These are phyloP conservation scores for Angophora floribunda DNA, from an alignment of 345 rosid species.

Conservation along the genomic window DNA sequence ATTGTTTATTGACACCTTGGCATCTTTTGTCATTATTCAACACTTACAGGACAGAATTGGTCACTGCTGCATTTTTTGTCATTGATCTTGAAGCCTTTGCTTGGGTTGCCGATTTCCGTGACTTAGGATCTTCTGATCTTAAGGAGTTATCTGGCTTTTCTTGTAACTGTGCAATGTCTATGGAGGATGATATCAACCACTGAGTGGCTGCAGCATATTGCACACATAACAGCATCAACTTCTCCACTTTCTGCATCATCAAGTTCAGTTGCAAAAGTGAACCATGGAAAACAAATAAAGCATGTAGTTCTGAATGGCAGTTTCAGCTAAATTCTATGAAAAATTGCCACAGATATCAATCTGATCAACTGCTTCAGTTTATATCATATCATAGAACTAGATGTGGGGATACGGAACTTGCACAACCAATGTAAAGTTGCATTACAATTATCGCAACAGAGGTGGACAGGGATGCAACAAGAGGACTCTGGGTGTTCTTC, in stretches of 20 bases:
- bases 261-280: background rate
- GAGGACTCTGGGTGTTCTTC: background rate
- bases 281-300: background rate
- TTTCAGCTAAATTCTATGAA: background rate
- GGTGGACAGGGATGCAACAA: background rate
- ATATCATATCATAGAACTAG: background rate
- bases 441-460: background rate
- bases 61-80: conserved; percentile 41
- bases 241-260: conserved; percentile 77
- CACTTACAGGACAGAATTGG: conserved; percentile 81
- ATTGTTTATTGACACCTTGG: background rate
- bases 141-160: conserved; percentile 15
- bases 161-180: conserved; percentile 41
- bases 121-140: conserved; percentile 19
- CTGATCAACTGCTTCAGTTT: background rate
- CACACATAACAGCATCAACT: conserved; percentile 70
- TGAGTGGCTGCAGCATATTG: conserved; percentile 93
- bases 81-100: conserved; percentile 33
- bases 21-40: background rate
- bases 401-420: background rate
- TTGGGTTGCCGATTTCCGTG: conserved; percentile 20
- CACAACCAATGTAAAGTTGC: background rate
- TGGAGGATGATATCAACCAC: conserved; percentile 86
- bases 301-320: background rate
- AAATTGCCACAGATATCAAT: background rate